Base-by-base conservation (phyloP, 768 basidiomycete species). In the Kwoniella shandongensis region DNA sequence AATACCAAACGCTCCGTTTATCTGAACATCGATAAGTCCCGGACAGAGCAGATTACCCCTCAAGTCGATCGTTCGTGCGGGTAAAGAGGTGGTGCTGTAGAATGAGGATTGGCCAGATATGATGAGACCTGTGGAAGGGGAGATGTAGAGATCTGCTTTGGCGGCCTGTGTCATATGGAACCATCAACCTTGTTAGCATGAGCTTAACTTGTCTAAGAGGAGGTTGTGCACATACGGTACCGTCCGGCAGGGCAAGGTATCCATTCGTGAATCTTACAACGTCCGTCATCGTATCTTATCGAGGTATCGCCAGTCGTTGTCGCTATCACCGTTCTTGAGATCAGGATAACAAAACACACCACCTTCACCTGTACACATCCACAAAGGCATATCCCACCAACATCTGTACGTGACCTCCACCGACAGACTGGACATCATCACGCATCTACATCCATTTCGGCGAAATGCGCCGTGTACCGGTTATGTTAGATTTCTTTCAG, bases 241-340 rank as follows among this genome's bases (percentile, higher is more conserved):
- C 90, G 69, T 91, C 88, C 72, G 91, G 89, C 53, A 81, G 82
- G 1, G 87, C 85, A 23, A 93, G 80, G 54, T 87, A 76, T 65
- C 90, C 90, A 76, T 92, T 91, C 36, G 90, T 91, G 78, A 92
- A 90, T 77, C 90, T 88, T 48, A 90, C 78, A 23, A 91, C 58
- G 15, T 66, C 57, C 12, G 60, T 27, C 64, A 66, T 66, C 26
- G 26, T 51, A 12, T 29, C 36, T 15, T 39, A n/a, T 22, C 10
- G 11, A 15, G 18, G 8, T 15, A 42, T 27, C 36, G 11, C 32
- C 13, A 13, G 32, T 32, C 32, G 32, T 32, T 32, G 32, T 32
- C 32, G 32, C 32, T 32, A 32, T 32, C 32, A 6, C 32, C n/a
- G 17, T n/a, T 42, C n/a, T 17, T 6, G 6, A n/a, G 40, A 7